phyloP scores from a whole-genome alignment of 768 basidiomycete genomes.

The Termitomyces sp. region DNA sequence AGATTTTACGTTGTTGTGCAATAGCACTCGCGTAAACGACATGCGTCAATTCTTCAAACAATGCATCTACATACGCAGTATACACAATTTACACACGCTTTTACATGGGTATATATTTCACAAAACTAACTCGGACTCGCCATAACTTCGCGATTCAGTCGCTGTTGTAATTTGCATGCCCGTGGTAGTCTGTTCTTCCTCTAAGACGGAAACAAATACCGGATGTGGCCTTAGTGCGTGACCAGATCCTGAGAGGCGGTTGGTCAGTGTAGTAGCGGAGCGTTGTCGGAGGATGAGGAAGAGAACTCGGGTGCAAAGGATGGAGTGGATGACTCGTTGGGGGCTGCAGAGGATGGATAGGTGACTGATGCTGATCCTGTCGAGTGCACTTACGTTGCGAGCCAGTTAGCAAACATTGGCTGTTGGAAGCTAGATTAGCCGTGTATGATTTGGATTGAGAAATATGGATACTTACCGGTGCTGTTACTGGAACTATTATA shows the following conservation, averaged over 20 bases:
- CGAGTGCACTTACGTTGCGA: slow-evolving; percentile 28
- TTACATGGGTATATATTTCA: neutral
- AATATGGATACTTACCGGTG: slow-evolving; percentile 22
- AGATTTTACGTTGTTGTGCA: too few relatives aligned
- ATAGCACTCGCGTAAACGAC: too few relatives aligned
- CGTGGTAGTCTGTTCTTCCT: slow-evolving; percentile 14
- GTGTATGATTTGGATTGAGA: neutral
- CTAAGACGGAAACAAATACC: slow-evolving; percentile 17
- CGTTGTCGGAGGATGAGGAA: slow-evolving; percentile 32
- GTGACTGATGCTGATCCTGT: neutral
- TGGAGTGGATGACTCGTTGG: slow-evolving; percentile 39
- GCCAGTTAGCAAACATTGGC: slow-evolving; percentile 35
- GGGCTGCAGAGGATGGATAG: slow-evolving; percentile 19
- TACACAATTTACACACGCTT: neutral
- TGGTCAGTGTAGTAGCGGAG: slow-evolving; percentile 14
- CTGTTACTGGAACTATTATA: slow-evolving; percentile 31
- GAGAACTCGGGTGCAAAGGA: slow-evolving; percentile 36
- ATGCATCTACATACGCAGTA: neutral
- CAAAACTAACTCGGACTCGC: neutral
- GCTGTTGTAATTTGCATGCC: slow-evolving; percentile 4
- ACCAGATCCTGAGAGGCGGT: slow-evolving; percentile 6
- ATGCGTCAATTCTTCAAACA: neutral
- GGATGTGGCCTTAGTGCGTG: neutral
- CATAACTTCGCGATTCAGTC: neutral
- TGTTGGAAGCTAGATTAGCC: slow-evolving; percentile 9